Conservation (phyloP, 192 early-diverging fungal species). For the Chytriomyces sp. region DNA sequence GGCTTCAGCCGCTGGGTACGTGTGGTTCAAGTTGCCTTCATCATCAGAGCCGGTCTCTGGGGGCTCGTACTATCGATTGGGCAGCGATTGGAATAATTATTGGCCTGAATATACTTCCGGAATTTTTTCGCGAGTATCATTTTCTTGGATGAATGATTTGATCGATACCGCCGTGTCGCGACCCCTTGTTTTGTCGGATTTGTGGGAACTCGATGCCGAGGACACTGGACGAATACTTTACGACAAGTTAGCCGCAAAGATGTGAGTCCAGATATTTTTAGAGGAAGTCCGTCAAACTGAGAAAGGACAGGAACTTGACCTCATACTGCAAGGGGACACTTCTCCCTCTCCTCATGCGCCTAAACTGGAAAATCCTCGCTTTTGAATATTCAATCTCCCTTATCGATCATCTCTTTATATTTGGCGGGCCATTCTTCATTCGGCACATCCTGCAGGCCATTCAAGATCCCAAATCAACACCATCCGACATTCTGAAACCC, state of each 20-base stretch:
- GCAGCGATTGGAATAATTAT: neutral
- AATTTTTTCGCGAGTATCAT: slow-evolving; percentile 43
- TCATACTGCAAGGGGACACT: slow-evolving; percentile 6
- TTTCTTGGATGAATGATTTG: slow-evolving; percentile 51
- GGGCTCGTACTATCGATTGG: neutral
- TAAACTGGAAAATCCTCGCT: slow-evolving; percentile 11
- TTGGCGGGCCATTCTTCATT: slow-evolving; percentile 25
- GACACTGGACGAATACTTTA: slow-evolving; percentile 28
- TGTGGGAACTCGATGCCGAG: slow-evolving; percentile 43
- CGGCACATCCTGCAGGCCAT: slow-evolving; percentile 22
- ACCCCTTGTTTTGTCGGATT: slow-evolving; percentile 37
- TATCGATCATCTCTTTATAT: slow-evolving; percentile 30
- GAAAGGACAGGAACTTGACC: neutral
- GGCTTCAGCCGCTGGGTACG: neutral
- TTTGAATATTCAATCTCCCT: slow-evolving; percentile 29
- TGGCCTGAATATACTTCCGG: slow-evolving; percentile 21
- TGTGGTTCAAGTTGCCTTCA: neutral
- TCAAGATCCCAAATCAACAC: neutral
- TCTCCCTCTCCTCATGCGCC: neutral
- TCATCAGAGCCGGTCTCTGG: neutral
- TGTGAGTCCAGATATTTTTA: neutral
- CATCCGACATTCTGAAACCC: slow-evolving; percentile 19
- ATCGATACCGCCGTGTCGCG: slow-evolving; percentile 37
- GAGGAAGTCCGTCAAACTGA: neutral
- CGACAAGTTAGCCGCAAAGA: neutral